Evolutionary conservation across 2,329 filamentous ascomycete genomes (phyloP).

Genomic region (Pseudopyrenochaeta lycopersici): DNA sequence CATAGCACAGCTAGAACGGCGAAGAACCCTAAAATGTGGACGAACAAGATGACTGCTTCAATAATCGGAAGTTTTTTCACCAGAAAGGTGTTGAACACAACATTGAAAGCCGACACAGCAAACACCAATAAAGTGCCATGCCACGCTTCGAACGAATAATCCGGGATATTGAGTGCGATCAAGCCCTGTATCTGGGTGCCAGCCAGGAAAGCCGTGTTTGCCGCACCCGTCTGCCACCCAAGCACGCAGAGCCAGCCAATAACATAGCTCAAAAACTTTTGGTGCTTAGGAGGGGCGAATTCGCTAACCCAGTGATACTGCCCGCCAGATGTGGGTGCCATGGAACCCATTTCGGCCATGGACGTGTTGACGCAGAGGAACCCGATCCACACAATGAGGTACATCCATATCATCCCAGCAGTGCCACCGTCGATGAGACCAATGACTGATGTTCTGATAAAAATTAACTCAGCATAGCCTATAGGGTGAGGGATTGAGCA

Average conservation of each 20-base stretch:
- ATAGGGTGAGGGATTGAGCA: background rate
- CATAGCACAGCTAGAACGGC: conserved; percentile 52
- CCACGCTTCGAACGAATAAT: conserved; percentile 53
- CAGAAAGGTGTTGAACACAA: conserved; percentile 53
- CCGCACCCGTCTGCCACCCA: conserved; percentile 48
- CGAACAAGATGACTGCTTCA: conserved; percentile 45
- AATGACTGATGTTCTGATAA: background rate
- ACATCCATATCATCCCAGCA: conserved; percentile 42
- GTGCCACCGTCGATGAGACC: conserved; percentile 38
- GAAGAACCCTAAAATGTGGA: conserved; percentile 61
- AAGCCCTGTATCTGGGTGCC: conserved; percentile 47
- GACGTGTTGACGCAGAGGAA: conserved; percentile 34
- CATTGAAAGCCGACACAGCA: conserved; percentile 31
- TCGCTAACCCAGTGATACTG: conserved; percentile 27
- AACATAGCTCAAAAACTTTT: conserved; percentile 13
- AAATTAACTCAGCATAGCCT: background rate
- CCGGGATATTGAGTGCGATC: conserved; percentile 48
- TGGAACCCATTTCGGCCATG: conserved; percentile 47
- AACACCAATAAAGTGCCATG: conserved; percentile 58
- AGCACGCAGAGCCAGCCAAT: conserved; percentile 43
- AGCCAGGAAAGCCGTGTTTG: conserved; percentile 23
- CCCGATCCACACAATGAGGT: conserved; percentile 33
- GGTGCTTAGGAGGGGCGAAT: conserved; percentile 42
- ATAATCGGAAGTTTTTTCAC: conserved; percentile 47
- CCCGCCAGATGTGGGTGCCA: conserved; percentile 32